These are phyloP conservation scores for Phytophthora citricola DNA, from an alignment of 352 stramenopile species.

Conservation along the genomic window DNA sequence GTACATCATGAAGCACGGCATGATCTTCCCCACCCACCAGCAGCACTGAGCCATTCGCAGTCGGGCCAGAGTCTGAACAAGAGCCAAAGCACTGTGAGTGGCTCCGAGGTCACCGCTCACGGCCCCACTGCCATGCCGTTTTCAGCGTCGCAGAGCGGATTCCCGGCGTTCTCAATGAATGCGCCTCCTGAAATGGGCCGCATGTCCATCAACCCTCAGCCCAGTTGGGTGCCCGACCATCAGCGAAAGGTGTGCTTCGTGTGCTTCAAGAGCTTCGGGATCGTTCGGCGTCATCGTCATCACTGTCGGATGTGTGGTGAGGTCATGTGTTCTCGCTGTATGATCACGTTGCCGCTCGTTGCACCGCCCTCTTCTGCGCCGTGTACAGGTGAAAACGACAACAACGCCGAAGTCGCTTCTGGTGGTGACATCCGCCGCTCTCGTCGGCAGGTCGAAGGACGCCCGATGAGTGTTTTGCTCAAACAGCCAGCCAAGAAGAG, in stretches of 20 bases:
- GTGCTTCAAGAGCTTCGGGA: conserved; percentile 76
- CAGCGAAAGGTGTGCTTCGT: conserved; percentile 69
- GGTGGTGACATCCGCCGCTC: conserved; percentile 7
- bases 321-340: conserved; percentile 73
- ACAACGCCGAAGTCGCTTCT: conserved; percentile 7
- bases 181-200: conserved; percentile 23
- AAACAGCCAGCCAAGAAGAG: conserved; percentile 55
- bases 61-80: conserved; percentile 36
- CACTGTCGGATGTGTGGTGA: conserved; percentile 84
- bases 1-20: conserved; percentile 82
- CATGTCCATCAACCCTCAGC: conserved; percentile 42
- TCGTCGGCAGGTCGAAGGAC: conserved; percentile 27
- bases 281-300: conserved; percentile 69
- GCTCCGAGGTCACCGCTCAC: conserved; percentile 36
- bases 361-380: conserved; percentile 40
- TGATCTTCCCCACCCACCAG: conserved; percentile 62
- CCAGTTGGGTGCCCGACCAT: conserved; percentile 67
- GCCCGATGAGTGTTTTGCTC: conserved; percentile 34
- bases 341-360: conserved; percentile 73
- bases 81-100: conserved; percentile 45
- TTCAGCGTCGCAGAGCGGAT: conserved; percentile 30
- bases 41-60: conserved; percentile 30
- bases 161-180: conserved; percentile 14
- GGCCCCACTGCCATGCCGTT: conserved; percentile 28
- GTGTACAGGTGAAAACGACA: conserved; percentile 22